Evolutionary conservation across 805 yeast species (phyloP), one percentile per base, ranked within the genome.

Genomic region (Schizosaccharomyces lindneri): DNA sequence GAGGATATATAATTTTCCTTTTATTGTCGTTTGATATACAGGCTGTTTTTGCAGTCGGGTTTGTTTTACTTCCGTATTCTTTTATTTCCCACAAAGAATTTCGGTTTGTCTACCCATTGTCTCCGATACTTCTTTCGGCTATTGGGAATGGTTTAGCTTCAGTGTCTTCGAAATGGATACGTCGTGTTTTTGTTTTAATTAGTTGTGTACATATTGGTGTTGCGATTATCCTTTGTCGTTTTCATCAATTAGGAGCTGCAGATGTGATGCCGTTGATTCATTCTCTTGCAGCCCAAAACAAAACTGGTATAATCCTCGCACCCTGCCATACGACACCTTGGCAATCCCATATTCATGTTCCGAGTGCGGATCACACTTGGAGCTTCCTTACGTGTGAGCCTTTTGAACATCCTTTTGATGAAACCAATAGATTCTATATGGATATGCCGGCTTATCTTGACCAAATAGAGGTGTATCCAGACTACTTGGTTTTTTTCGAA

Each of bases 261-360:
- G 81, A 78, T 48, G 83, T 88, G 0, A 76, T 84, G 13, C 71
- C 78, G 15, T 75, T 74, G 59, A 67, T 89, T 27, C 75, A 81
- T 51, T 64, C 67, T 5, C 63, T 71, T 27, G 69, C 74, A 43
- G 67, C 72, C 3, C 66, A 68, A 3, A 75, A 79, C 9, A 64
- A 71, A 7, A 76, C 84, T 1, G 72, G 89, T 36, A 95, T 96
- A 0, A 86, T 93, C 66, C 70, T 93, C 17, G 87, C 89, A 68
- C 98, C 99, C 0, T 93, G 99, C 67, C 99, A 93, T 70, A 89
- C 97, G 0, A 90, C 97, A 0, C 99, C 98, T 1, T 85, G 93
- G 82, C 95, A 87, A 68, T 80, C 93, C 31, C 81, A 84, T 68
- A 71, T 93, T 51, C 95, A 89, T 68, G 72, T 85, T 27, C 70